Evolutionary conservation across 306 rosid genomes (phyloP), one percentile per base, ranked within the genome.

Genomic region (Vachellia collinsii): DNA sequence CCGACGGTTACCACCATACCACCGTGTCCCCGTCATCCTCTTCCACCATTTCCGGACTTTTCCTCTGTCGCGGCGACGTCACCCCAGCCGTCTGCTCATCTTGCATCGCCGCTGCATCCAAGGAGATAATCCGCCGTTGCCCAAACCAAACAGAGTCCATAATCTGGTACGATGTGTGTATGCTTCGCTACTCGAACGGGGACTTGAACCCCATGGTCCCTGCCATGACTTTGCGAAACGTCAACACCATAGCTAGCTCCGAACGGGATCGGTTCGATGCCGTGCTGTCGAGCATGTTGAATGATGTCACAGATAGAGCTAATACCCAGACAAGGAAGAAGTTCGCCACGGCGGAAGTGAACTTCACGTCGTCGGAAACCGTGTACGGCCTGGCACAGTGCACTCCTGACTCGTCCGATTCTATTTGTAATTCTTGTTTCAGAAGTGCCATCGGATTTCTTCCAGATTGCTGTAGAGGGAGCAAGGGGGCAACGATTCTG

Each of bases 1-100:
- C 42, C 34, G 37, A 69, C 59, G 86, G 82, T 12, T 86, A 65
- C 90, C 77, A 64, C 88, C 66, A 50, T 22, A 77, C 83, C 68
- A 46, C 75, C 75, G 17, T 71, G 7, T 53, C 84, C 9, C 56
- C 17, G 4, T 42, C 38, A 51, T 1, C 78, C 46, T 48, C 80
- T 14, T 11, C 44, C 16, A 77, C 75, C 29, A 77, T 86, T 47
- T 80, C 77, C 65, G 91, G 94, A 14, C 80, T 83, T 43, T 86
- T 90, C 74, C 91, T 90, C 81, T 90, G 92, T 76, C 88, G 91
- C 37, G 90, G 87, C 0, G 94, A 92, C 66, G 41, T 73, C 70
- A 23, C 59, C 70, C 36, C 82, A 6, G 29, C 81, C 11, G 6
- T 56, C 8, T 92, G 92, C 8, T 76, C 63, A 16, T 39, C 44